Base-by-base conservation (phyloP, 2,329 filamentous ascomycete genomes). In the Spiromastix sp. region DNA sequence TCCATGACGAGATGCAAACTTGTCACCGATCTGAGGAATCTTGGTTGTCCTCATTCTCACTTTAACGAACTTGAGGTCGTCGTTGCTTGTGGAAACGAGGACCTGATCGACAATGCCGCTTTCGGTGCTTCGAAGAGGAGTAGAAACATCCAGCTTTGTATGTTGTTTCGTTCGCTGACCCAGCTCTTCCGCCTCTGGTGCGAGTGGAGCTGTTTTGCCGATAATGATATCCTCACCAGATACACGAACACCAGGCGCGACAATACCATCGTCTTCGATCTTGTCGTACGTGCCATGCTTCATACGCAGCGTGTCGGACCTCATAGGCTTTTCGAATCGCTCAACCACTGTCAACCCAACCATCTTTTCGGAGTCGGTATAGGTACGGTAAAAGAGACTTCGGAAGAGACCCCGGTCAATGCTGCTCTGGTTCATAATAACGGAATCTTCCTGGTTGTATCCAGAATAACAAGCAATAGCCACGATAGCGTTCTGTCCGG, bases 381-480 rank as follows among this genome's bases (percentile, higher is more conserved):
- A 98, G 8, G 89, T 86, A 48, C 93, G 80, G 74, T 94, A 98
- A 70, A 96, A 98, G 36, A 98, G 66, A 73, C 86, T 95, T 53
- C 93, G 77, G 79, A 98, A 98, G 4, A 98, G 71, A 43, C 91
- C 91, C 54, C 91, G 83, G 60, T 98, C 91, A 52, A 98, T 96
- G 61, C 86, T 94, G 66, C 86, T 95, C 67, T 98, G 91, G 61
- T 98, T 98, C 91, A 98, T 96, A 52, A 98, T 94, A 48, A 98
- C 89, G 47, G 91, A 98, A 77, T 98, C 91, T 85, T 98, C 91
- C 60, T 98, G 93, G 63, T 98, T 98, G 70, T 98, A 98, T 41
- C 91, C 91, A 36, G 87, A 94, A 64, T 98, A 98, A 59, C 84
- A 93, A 40, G 86, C 79, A 63, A 98, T 98, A 26, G 91, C 93